Evolutionary conservation across 192 early-diverging fungal species (phyloP), one percentile per base, ranked within the genome.

Genomic region (Entomortierella beljakovae): DNA sequence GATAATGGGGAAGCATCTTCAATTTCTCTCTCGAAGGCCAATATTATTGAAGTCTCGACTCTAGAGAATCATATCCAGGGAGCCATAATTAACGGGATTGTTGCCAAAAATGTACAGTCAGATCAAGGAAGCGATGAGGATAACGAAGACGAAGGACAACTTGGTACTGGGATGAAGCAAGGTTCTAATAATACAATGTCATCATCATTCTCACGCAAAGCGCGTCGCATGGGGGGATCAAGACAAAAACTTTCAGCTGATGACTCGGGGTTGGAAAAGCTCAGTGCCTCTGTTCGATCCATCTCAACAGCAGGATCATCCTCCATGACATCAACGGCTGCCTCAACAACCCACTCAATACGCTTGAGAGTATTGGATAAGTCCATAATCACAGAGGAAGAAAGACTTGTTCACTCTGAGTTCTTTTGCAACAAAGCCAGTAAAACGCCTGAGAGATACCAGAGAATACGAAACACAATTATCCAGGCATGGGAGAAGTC

Each of bases 401-500:
- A 90, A 68, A 81, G 70, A 25, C 50, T 33, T 20, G 68, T 75
- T 13, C 83, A 86, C 54, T 69, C 84, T 1, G 92, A 94, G 86
- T 95, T 91, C 68, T 94, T 93, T 67, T 61, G 65, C 13, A 89
- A 91, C 26, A 88, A 89, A 52, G 81, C 86, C 15, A 85, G 85
- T 57, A 95, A 97, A 71, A 96, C 95, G 26, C 94, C 95, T 0
- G 93, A 95, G 57, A 87, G 96, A 57, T 98, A 98, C 80, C 80
- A 94, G 48, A 74, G 79, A 37, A 97, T 98, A 56, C 84, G 96
- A 43, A 98, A 98, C 84, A 88, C 94, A 46, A 95, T 98, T 49
- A 54, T 98, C 0, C 76, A 86, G n/a, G 85, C 88, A 37, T 98
- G 97, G 97, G 80, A 89, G 40, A 66, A 69, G 2, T 80, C 80